Evolutionary conservation across 257 asterid genomes (phyloP), one percentile per base, ranked within the genome.

Genomic region (Solanum ossicruentum): DNA sequence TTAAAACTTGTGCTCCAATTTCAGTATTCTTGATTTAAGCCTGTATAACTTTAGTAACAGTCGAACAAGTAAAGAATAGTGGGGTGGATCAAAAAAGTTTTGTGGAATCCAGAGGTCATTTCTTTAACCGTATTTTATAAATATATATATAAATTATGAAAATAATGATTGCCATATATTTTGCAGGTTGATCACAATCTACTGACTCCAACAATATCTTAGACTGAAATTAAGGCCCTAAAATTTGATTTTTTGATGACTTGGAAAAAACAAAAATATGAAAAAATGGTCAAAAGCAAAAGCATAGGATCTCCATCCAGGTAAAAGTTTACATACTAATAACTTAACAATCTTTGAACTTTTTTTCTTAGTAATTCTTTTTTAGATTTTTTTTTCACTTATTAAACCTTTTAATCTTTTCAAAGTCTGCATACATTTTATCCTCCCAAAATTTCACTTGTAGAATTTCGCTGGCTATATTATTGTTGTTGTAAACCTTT

Each of bases 241-340:
- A 51, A 23, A 15, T 5, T 51, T 51, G 16, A 77, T 51, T 26
- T 26, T 47, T 77, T 77, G 6, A 75, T 75, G 82, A 28, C 21
- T 52, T 77, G 47, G 66, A 43, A 57, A 83, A 21, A 86, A 28
- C 26, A 26, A 77, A 77, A 52, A 51, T 26, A 77, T 77, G 80
- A 84, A 56, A 88, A 83, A 47, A 92, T 93, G 95, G 90, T 91
- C 56, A 69, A 89, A 26, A 84, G 85, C 82, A 87, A 88, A 63
- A 86, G 85, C 81, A 55, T 20, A 77, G 89, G 84, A 58, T 81
- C 52, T 85, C 58, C 88, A 54, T 45, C 84, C 85, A 86, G 95
- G 97, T 92, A 86, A 52, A 80, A 58, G 39, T 41, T 17, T 10
- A 26, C 26, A n/a, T 26, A 8, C 47, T 32, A 32, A 32, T 32